Percentiles rank a stretch among this genome's conserved stretches.
These are phyloP conservation scores for Gossypium aridum DNA, from an alignment of 441 rosid species.

Conservation along the genomic window DNA sequence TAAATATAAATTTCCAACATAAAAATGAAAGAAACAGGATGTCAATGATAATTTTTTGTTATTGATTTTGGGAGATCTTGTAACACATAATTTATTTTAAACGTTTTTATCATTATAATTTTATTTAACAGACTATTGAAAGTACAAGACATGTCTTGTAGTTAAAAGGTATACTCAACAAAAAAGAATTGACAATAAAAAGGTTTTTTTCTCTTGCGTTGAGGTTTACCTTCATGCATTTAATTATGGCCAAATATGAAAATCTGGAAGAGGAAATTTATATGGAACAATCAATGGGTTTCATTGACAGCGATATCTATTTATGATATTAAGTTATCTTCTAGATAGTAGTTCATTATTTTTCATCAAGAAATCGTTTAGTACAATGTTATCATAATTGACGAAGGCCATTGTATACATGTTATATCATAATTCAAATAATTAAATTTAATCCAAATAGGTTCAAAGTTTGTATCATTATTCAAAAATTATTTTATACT, in stretches of 20 bases:
- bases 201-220: not conserved
- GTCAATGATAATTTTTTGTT: too few species aligned
- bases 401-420: not conserved
- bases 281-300: not conserved
- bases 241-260: not conserved
- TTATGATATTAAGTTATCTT: not conserved
- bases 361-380: not conserved
- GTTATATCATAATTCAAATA: too few species aligned
- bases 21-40: too few species aligned
- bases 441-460: too few species aligned
- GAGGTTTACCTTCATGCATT: not conserved
- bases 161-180: not conserved
- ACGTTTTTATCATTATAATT: too few species aligned
- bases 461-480: too few species aligned
- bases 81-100: too few species aligned
- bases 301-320: not conserved
- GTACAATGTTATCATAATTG: not conserved
- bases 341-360: not conserved
- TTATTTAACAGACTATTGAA: not conserved
- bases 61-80: too few species aligned
- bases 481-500: too few species aligned
- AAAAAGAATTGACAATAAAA: not conserved
- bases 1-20: too few species aligned
- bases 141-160: not conserved
- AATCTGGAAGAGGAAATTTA: not conserved